These are phyloP conservation scores for Crithidia brevicula DNA, from an alignment of 208 protist species.

Conservation along the genomic window DNA sequence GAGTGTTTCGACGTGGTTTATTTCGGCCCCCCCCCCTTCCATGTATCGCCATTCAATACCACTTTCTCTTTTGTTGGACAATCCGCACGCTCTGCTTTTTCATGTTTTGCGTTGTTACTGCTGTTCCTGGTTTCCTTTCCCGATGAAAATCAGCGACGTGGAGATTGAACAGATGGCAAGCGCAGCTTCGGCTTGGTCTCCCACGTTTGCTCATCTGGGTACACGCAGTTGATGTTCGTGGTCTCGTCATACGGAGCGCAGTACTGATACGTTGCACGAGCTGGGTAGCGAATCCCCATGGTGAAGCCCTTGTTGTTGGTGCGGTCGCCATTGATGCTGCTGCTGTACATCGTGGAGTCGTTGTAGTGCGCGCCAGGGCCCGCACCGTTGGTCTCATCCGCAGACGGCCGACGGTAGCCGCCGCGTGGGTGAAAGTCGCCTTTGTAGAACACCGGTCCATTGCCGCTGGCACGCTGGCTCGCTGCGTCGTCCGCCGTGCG, in stretches of 20 bases:
- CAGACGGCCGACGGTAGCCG: constrained; percentile 13
- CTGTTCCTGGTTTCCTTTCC: too few relatives aligned
- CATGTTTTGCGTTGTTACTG: too few relatives aligned
- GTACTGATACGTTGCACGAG: constrained; percentile 76
- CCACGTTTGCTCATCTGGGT: constrained; percentile 74
- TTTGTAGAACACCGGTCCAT: constrained; percentile 69
- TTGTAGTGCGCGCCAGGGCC: constrained; percentile 66
- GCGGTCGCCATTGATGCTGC: constrained; percentile 55
- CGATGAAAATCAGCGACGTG: background rate
- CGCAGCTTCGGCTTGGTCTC: constrained; percentile 39
- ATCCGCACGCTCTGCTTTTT: too few relatives aligned
- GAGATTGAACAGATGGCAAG: constrained; percentile 13
- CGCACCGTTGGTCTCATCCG: constrained; percentile 18
- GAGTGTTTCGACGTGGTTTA: too few relatives aligned
- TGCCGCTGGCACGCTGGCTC: background rate
- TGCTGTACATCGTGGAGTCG: constrained; percentile 50
- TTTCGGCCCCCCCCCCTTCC: too few relatives aligned
- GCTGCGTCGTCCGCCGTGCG: constrained; percentile 18
- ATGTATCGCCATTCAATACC: too few relatives aligned
- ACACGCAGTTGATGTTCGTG: constrained; percentile 86
- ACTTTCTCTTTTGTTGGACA: too few relatives aligned
- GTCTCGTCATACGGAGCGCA: constrained; percentile 58
- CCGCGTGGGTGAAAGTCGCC: constrained; percentile 68
- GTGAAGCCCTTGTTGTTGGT: constrained; percentile 59
- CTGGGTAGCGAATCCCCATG: constrained; percentile 80